Evolutionary conservation across 1,284 basidiomycete species (phyloP).

Genomic region (Serendipita sp.): DNA sequence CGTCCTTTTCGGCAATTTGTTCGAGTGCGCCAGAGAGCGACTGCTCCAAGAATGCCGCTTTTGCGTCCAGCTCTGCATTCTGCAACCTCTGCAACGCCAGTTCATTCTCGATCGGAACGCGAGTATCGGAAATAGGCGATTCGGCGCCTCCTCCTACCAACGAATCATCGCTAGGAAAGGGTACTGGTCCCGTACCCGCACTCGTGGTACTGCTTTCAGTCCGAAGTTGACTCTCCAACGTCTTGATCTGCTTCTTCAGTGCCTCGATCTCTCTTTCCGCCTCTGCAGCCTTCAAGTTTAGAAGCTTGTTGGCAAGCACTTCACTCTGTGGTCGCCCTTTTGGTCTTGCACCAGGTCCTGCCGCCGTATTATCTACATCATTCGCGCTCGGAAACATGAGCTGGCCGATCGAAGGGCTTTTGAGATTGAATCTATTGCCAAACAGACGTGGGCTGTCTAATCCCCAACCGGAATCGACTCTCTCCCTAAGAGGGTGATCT

Average conservation of each 20-base stretch:
- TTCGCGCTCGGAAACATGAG: not conserved
- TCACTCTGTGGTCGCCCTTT: not conserved
- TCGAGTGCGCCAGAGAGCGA: not conserved
- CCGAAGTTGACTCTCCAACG: not conserved
- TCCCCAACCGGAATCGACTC: constrained; percentile 6
- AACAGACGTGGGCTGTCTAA: not conserved
- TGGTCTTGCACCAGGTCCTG: not conserved
- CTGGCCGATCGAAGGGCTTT: not conserved
- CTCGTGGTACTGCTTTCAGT: not conserved
- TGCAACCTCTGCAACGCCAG: constrained; percentile 1
- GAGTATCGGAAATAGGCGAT: not conserved
- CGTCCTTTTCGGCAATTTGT: not conserved
- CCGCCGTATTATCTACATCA: too few species aligned
- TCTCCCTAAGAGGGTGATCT: not conserved
- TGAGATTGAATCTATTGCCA: not conserved
- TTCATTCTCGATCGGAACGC: not conserved
- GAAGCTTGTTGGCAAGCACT: not conserved
- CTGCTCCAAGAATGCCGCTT: not conserved
- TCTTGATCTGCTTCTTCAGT: not conserved
- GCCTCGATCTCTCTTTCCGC: not conserved
- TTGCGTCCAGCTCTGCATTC: not conserved
- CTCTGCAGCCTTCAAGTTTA: not conserved
- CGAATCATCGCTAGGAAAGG: not conserved
- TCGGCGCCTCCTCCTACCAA: not conserved
- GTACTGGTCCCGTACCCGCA: not conserved